Percentiles rank a stretch among this genome's conserved stretches.
Conservation (phyloP, 2,329 filamentous ascomycete species). For the Phialophora chinensis region DNA sequence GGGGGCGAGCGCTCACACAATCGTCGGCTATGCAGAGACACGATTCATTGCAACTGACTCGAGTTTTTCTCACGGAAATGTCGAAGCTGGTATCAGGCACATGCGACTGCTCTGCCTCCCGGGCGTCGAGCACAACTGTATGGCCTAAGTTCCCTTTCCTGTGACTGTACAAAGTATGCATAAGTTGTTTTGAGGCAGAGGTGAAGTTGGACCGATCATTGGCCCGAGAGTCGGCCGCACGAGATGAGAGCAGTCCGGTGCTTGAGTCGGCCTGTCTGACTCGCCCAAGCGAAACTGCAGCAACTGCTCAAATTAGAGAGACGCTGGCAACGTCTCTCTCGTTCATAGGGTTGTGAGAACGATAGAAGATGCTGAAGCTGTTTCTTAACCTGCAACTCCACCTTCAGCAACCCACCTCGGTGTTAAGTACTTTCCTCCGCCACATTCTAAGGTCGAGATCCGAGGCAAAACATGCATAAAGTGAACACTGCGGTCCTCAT, state of each 20-base stretch:
- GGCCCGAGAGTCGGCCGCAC: too few species aligned
- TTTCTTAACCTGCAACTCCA: too few species aligned
- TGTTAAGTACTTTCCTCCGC: neutral
- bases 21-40: conserved; percentile 3
- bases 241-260: neutral
- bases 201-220: neutral
- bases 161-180: neutral
- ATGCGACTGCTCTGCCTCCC: neutral
- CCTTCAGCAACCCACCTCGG: neutral
- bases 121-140: neutral
- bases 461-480: neutral
- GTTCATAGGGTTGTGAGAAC: neutral
- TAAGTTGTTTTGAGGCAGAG: neutral
- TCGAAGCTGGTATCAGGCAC: neutral
- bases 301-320: neutral
- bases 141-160: neutral
- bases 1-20: neutral
- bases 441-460: neutral
- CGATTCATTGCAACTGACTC: conserved; percentile 21
- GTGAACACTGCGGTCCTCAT: neutral
- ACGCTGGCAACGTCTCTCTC: neutral
- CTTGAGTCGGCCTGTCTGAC: neutral
- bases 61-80: neutral
- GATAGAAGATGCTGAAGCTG: neutral
- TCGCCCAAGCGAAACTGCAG: neutral